Evolutionary conservation across 140 eudicot species (phyloP).

Genomic region (Flaveria floridana): DNA sequence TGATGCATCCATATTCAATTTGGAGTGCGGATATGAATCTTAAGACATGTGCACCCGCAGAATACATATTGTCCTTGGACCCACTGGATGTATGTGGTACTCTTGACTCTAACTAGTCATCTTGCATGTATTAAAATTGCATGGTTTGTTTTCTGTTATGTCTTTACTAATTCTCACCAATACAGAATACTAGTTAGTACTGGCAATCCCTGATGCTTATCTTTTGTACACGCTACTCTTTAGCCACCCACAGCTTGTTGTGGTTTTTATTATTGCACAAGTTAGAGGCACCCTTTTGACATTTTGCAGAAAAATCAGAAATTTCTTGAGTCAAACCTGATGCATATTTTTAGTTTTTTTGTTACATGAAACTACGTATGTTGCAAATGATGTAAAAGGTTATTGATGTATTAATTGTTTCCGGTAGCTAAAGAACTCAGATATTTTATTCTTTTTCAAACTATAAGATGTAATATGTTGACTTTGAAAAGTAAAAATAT

Average conservation of each 20-base stretch:
- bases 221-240: constrained; percentile 16
- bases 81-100: constrained; percentile 67
- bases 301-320: constrained; percentile 3
- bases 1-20: constrained; percentile 58
- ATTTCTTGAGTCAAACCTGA: constrained; percentile 1
- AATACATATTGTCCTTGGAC: constrained; percentile 70
- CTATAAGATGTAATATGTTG: constrained; percentile 2
- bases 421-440: background rate
- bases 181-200: background rate
- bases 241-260: constrained; percentile 9
- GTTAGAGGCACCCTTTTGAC: background rate
- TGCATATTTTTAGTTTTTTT: background rate
- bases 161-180: constrained; percentile 5
- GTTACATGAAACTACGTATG: constrained; percentile 12
- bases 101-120: constrained; percentile 22
- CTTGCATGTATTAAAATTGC: constrained; percentile 5
- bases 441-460: background rate
- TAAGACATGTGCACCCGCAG: constrained; percentile 62
- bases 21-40: constrained; percentile 69
- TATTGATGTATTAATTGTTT: background rate
- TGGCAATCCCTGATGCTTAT: background rate
- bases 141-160: constrained; percentile 16
- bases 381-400: background rate
- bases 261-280: background rate
- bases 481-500: background rate